Evolutionary conservation across 1,139 yeast genomes (phyloP).

Genomic region (Taphrina flavorubra): DNA sequence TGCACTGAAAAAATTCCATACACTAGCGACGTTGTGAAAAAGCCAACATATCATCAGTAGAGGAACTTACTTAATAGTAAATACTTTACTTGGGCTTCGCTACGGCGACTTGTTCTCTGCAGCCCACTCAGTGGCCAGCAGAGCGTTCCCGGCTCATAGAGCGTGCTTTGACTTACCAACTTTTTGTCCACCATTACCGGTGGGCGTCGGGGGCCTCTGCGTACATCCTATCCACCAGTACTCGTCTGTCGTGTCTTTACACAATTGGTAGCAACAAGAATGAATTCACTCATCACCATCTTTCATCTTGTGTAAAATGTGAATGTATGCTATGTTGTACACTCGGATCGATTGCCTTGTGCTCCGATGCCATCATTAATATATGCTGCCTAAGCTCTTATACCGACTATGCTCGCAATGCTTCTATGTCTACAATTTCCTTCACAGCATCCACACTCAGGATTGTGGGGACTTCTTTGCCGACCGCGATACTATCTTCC

Average conservation of each 20-base stretch:
- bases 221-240: conserved; percentile 7
- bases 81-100: conserved; percentile 39
- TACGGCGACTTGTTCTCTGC: conserved; percentile 39
- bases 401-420: conserved; percentile 12
- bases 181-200: conserved; percentile 27
- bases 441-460: conserved; percentile 83
- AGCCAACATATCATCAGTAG: conserved; percentile 28
- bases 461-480: conserved; percentile 67
- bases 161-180: conserved; percentile 36
- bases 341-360: too few relatives aligned
- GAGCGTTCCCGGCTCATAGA: conserved; percentile 39
- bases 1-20: background rate
- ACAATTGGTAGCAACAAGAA: too few relatives aligned
- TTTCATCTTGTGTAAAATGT: background rate
- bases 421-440: conserved; percentile 78
- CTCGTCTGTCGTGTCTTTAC: too few relatives aligned
- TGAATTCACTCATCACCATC: too few relatives aligned
- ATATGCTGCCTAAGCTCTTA: background rate
- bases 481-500: conserved; percentile 83
- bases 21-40: background rate
- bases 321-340: background rate
- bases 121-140: conserved; percentile 39
- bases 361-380: too few relatives aligned
- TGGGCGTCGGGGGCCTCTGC: conserved; percentile 32
- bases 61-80: conserved; percentile 37